These are phyloP conservation scores for Eucalyptus pauciflora DNA, from an alignment of 345 rosid genomes.

Conservation along the genomic window DNA sequence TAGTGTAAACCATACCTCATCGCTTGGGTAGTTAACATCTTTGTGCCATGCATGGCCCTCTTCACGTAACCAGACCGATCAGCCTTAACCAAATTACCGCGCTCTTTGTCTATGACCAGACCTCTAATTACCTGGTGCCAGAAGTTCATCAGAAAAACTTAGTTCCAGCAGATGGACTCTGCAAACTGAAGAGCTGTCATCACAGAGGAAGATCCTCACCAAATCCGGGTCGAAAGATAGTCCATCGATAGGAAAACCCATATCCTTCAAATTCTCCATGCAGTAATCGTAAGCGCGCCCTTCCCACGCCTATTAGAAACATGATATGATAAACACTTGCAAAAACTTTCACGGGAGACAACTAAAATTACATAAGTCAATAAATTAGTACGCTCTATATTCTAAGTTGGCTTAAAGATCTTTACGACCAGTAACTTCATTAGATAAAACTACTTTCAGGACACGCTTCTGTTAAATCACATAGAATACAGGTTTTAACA, in stretches of 20 bases:
- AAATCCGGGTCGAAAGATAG: constrained; percentile 80
- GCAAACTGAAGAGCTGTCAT: background rate
- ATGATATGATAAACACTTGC: background rate
- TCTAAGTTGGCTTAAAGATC: background rate
- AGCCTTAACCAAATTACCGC: constrained; percentile 88
- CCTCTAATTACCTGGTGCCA: constrained; percentile 68
- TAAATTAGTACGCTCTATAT: background rate
- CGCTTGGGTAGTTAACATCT: constrained; percentile 73
- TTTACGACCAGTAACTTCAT: background rate
- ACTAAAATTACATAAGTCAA: background rate
- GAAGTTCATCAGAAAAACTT: background rate
- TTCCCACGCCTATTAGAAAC: constrained; percentile 76
- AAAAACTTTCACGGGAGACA: background rate
- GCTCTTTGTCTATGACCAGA: constrained; percentile 91
- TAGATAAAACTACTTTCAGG: background rate
- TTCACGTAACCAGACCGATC: constrained; percentile 90
- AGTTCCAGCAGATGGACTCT: background rate
- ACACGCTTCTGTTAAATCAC: background rate
- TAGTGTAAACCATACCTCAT: constrained; percentile 33
- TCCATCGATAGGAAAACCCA: constrained; percentile 90
- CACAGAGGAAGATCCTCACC: constrained; percentile 19
- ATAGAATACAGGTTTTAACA: background rate
- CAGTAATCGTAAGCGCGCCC: constrained; percentile 95
- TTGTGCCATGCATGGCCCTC: constrained; percentile 92
- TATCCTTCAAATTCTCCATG: constrained; percentile 63